Base-by-base conservation (phyloP, 2,329 filamentous ascomycete species). In the Phoma sp. region DNA sequence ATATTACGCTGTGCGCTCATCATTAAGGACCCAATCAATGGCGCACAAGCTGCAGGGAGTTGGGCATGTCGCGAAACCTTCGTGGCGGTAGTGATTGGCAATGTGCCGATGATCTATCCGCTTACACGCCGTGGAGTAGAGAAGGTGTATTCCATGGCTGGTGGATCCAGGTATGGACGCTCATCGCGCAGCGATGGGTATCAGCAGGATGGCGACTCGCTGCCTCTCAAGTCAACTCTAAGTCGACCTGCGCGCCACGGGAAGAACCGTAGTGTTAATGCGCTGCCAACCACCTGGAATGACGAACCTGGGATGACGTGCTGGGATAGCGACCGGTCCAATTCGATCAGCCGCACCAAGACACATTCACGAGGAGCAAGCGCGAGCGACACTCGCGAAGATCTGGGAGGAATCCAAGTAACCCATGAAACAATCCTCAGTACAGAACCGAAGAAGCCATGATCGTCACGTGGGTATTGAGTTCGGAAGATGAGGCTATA, bases 51-150 rank as follows among this genome's bases (percentile, higher is more conserved):
- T 61, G 76, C 75, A 10, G 59, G 56, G 4, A 74, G 68, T 62
- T 80, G 77, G 77, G 75, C 77, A 46, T 73, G 72, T 32, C 77
- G 78, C 47, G 77, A 79, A 60, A 77, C 77, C 32, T 79, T 79
- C 43, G 73, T 79, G 43, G 77, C 77, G 11, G 75, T 79, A 9
- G 56, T 79, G 22, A 74, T 79, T 51, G 69, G 70, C 46, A 79
- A 80, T 58, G 41, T 73, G 4, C 78, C 78, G 2, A 76, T 79
- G 68, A 74, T 79, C 47, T 78, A 78, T 57, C 59, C 61, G 24
- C 45, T 59, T 10, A 40, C 61, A n/a, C 57, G 53, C 14, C 57
- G 58, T 46, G 44, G 53, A 10, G 48, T 57, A 33, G 43, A 48
- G 30, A 57, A 52, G n/a, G 44, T 48, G 18, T 52, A 52, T 24